Evolutionary conservation across 495 filamentous ascomycete genomes (phyloP).

Genomic region (Tirmania nivea): DNA sequence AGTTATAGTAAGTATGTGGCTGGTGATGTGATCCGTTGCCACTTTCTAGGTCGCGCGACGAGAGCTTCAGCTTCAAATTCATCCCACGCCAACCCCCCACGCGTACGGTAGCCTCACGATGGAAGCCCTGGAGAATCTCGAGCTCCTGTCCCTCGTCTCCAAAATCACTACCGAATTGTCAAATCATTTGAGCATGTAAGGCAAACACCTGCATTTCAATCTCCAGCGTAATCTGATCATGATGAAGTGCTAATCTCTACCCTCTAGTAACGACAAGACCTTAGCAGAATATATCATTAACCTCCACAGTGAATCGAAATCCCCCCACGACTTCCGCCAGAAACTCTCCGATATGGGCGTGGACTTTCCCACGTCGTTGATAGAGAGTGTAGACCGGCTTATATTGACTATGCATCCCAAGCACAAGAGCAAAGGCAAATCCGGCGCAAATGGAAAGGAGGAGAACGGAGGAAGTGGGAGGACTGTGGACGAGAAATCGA

Average conservation of each 20-base stretch:
- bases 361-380: slow-evolving; percentile 72
- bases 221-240: neutral
- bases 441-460: slow-evolving; percentile 19
- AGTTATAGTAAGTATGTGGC: too few relatives aligned
- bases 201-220: neutral
- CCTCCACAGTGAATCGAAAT: slow-evolving; percentile 55
- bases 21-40: too few relatives aligned
- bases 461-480: slow-evolving; percentile 25
- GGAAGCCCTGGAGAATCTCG: slow-evolving; percentile 59
- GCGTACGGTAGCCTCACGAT: slow-evolving; percentile 1
- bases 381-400: slow-evolving; percentile 76
- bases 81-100: too few relatives aligned
- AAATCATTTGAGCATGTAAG: slow-evolving; percentile 63
- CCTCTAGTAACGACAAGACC: slow-evolving; percentile 50
- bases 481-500: slow-evolving; percentile 39
- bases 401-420: slow-evolving; percentile 80
- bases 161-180: slow-evolving; percentile 86
- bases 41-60: too few relatives aligned
- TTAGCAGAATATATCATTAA: slow-evolving; percentile 88
- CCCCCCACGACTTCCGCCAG: slow-evolving; percentile 43
- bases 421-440: slow-evolving; percentile 21
- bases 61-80: too few relatives aligned
- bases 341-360: slow-evolving; percentile 52
- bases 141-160: slow-evolving; percentile 79
- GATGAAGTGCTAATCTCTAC: neutral